phyloP scores from a whole-genome alignment of 2,329 filamentous ascomycete species.

The Lecanicillium sp. region DNA sequence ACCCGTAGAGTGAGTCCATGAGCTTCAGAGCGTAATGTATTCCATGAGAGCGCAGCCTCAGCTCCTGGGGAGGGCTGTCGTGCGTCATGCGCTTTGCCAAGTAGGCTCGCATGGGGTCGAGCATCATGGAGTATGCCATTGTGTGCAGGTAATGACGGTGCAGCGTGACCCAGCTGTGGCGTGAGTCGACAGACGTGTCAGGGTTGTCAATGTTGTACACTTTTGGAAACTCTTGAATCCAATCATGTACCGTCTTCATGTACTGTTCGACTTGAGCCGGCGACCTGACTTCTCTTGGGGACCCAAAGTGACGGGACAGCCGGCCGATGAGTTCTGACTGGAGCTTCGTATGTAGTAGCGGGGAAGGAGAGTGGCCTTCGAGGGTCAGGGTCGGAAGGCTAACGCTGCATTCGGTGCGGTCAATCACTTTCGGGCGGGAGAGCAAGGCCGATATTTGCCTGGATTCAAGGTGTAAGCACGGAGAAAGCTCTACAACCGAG shows the following conservation, averaged over 20 bases:
- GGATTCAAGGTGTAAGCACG: neutral
- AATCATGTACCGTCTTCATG: constrained; percentile 27
- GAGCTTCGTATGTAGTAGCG: constrained; percentile 22
- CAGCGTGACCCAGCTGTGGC: constrained; percentile 32
- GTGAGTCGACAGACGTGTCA: constrained; percentile 31
- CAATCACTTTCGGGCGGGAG: constrained; percentile 11
- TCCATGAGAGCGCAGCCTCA: constrained; percentile 29
- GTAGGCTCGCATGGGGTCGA: constrained; percentile 36
- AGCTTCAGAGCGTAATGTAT: constrained; percentile 35
- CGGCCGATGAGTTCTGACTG: constrained; percentile 24
- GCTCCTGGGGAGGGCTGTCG: constrained; percentile 21
- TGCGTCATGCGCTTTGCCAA: constrained; percentile 28
- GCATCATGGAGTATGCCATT: constrained; percentile 33
- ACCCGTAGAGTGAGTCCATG: constrained; percentile 25
- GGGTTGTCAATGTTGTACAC: constrained; percentile 29
- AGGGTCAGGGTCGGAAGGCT: constrained; percentile 8
- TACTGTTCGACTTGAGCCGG: constrained; percentile 24
- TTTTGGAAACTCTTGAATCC: constrained; percentile 33
- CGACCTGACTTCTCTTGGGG: constrained; percentile 18
- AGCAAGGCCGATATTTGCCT: constrained; percentile 28
- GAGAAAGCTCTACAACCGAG: neutral
- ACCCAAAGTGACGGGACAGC: constrained; percentile 22
- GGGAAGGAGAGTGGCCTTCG: constrained; percentile 10
- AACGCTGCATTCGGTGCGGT: constrained; percentile 9
- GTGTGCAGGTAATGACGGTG: constrained; percentile 38